These are phyloP conservation scores for Emydomyces testavorans DNA, from an alignment of 2,329 filamentous ascomycete species.

Conservation along the genomic window DNA sequence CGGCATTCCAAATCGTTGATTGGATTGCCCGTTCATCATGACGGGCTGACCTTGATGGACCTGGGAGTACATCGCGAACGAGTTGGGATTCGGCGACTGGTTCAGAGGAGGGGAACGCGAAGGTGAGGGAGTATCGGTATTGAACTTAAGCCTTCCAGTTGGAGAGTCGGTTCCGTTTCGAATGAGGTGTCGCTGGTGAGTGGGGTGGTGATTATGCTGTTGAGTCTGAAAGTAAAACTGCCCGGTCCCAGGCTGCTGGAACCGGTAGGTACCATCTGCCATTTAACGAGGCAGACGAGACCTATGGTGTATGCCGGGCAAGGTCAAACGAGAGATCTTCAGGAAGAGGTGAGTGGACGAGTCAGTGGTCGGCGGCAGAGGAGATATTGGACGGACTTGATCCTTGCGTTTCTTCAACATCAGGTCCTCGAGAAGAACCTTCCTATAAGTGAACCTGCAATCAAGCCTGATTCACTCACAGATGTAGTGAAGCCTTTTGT, in stretches of 20 bases:
- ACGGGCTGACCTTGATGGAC: conserved; percentile 39
- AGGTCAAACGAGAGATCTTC: conserved; percentile 20
- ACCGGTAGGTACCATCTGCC: conserved; percentile 46
- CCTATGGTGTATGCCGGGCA: conserved; percentile 26
- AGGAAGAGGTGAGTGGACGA: conserved; percentile 17
- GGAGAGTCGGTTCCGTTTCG: conserved; percentile 39
- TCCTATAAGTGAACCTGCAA: conserved; percentile 1
- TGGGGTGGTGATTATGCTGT: conserved; percentile 29
- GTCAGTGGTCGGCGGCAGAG: conserved; percentile 24
- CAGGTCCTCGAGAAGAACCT: conserved; percentile 30
- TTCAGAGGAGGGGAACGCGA: conserved; percentile 37
- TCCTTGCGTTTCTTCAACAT: conserved; percentile 42
- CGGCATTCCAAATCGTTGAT: conserved; percentile 41
- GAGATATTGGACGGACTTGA: conserved; percentile 31
- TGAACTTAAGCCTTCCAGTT: conserved; percentile 36
- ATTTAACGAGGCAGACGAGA: conserved; percentile 42
- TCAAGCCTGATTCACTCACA: conserved; percentile 7
- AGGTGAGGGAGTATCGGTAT: conserved; percentile 38
- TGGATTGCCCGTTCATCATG: conserved; percentile 41
- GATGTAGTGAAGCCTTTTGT: not conserved
- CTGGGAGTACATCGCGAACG: conserved; percentile 40
- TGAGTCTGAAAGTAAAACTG: conserved; percentile 38
- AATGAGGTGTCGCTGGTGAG: conserved; percentile 35
- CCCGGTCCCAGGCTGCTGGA: conserved; percentile 44
- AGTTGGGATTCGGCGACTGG: conserved; percentile 34